Evolutionary conservation across 106 monocot species (phyloP), one percentile per base, ranked within the genome.

Genomic region (Agapanthus africanus): DNA sequence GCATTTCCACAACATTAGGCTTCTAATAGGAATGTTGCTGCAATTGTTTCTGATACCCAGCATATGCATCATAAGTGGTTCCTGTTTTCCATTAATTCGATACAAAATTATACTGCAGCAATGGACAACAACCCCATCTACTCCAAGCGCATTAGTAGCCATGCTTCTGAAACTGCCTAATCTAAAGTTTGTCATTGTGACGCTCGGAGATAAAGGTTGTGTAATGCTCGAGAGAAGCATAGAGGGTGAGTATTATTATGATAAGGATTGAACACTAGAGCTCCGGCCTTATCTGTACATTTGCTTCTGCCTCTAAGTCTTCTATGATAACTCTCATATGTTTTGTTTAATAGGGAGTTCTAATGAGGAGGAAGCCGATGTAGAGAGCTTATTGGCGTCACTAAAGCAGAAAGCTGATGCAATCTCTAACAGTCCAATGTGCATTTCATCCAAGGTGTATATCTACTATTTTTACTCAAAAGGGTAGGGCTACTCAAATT

Each of bases 161-260:
- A 83, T 99, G 70, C 82, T 99, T 81, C 36, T 85, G 15, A 92
- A 73, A 69, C 76, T 99, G 49, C 97, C 97, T 30, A 81, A 84
- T 66, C 15, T 86, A 38, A 88, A 78, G 74, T 95, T 95, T 74
- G 81, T 91, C n/a, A 79, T 95, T 63, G 88, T 84, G 49, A 99
- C 92, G 13, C 86, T 80, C 40, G 97, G 92, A 28, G 85, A 90
- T 40, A 93, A 80, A 71, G 97, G 97, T 70, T 92, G 89, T 62
- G 63, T 99, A 68, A 93, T 99, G 97, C 84, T 99, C 21, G 89
- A 99, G 62, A 92, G 81, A 87, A 83, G 82, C 80, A 47, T 51
- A 47, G 72, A 52, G 50, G 88, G 95, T 95, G 54, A 83, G 73
- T 37, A 18, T 25, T 22, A n/a, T n/a, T n/a, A n/a, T n/a, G n/a